phyloP scores from a whole-genome alignment of 371 early-diverging fungal genomes.

The Mucor saturninus region DNA sequence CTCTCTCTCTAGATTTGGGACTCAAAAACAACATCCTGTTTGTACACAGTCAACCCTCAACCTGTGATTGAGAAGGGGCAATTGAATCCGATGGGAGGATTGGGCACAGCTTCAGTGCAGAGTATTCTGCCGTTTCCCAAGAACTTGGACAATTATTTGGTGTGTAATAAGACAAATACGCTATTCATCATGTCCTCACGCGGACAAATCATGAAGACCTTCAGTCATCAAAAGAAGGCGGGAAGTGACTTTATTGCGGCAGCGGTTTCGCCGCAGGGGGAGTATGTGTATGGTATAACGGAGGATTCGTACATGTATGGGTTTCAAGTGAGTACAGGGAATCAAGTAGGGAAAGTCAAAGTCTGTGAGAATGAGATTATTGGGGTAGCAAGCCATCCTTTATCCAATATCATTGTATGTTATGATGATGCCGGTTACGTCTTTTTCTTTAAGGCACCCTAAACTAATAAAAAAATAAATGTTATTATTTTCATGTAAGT shows the following conservation, averaged over 20 bases:
- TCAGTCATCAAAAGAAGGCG: slow-evolving; percentile 37
- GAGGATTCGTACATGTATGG: slow-evolving; percentile 66
- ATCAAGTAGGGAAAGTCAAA: slow-evolving; percentile 29
- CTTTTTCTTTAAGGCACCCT: slow-evolving; percentile 52
- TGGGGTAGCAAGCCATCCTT: slow-evolving; percentile 75
- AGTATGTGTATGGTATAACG: slow-evolving; percentile 72
- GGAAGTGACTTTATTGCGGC: slow-evolving; percentile 69
- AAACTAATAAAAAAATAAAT: background rate
- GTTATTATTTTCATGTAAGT: too few species aligned
- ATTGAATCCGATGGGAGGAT: slow-evolving; percentile 33
- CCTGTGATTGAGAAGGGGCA: slow-evolving; percentile 27
- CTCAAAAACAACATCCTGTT: slow-evolving; percentile 42
- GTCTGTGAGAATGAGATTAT: slow-evolving; percentile 70
- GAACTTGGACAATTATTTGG: slow-evolving; percentile 65
- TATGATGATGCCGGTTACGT: slow-evolving; percentile 73
- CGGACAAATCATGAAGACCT: slow-evolving; percentile 59
- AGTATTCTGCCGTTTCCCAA: slow-evolving; percentile 49
- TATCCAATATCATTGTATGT: slow-evolving; percentile 72
- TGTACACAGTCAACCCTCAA: slow-evolving; percentile 34
- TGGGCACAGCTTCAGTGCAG: slow-evolving; percentile 36
- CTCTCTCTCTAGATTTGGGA: slow-evolving; percentile 69
- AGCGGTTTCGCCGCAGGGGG: slow-evolving; percentile 74
- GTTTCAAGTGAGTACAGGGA: slow-evolving; percentile 63
- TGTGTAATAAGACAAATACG: slow-evolving; percentile 74
- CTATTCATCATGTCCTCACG: slow-evolving; percentile 62